phyloP scores from a whole-genome alignment of 257 asterid genomes.

The Lithospermum erythrorhizon region DNA sequence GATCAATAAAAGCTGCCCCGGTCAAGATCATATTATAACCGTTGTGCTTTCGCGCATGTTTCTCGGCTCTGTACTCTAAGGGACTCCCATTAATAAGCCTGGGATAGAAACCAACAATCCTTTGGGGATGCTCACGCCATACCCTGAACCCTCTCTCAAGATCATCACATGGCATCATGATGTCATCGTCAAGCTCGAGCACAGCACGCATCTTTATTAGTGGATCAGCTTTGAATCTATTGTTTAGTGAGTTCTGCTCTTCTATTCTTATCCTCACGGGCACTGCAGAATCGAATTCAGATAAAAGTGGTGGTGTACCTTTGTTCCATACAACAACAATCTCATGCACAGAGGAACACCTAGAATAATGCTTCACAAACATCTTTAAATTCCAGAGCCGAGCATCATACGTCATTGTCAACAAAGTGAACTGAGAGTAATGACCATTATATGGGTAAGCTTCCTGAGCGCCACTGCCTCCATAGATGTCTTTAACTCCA shows the following conservation, averaged over 20 bases:
- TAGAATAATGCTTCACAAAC: slow-evolving; percentile 77
- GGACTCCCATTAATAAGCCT: slow-evolving; percentile 44
- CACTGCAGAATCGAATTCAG: slow-evolving; percentile 70
- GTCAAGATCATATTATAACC: slow-evolving; percentile 92
- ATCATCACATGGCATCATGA: slow-evolving; percentile 93
- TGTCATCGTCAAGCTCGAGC: slow-evolving; percentile 92
- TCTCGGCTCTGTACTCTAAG: slow-evolving; percentile 55
- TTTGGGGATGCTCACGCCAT: slow-evolving; percentile 77
- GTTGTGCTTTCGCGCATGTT: slow-evolving; percentile 53
- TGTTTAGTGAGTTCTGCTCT: slow-evolving; percentile 67
- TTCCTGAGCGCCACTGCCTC: slow-evolving; percentile 87
- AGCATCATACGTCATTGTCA: slow-evolving; percentile 92
- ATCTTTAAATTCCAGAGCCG: slow-evolving; percentile 89
- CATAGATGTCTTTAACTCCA: slow-evolving; percentile 50
- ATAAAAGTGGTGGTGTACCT: slow-evolving; percentile 52
- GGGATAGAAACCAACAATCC: slow-evolving; percentile 88
- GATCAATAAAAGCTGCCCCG: slow-evolving; percentile 81
- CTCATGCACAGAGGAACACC: slow-evolving; percentile 93
- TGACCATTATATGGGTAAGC: slow-evolving; percentile 53
- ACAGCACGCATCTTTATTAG: slow-evolving; percentile 68
- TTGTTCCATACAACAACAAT: slow-evolving; percentile 96
- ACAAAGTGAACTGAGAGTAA: slow-evolving; percentile 77
- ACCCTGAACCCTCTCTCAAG: slow-evolving; percentile 78
- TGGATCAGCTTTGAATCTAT: slow-evolving; percentile 69
- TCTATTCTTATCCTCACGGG: slow-evolving; percentile 78